A percentile compares a stretch with the other conserved stretches of the same genome.
These are phyloP conservation scores for Phaffia australis DNA, from an alignment of 768 basidiomycete genomes.

Conservation along the genomic window DNA sequence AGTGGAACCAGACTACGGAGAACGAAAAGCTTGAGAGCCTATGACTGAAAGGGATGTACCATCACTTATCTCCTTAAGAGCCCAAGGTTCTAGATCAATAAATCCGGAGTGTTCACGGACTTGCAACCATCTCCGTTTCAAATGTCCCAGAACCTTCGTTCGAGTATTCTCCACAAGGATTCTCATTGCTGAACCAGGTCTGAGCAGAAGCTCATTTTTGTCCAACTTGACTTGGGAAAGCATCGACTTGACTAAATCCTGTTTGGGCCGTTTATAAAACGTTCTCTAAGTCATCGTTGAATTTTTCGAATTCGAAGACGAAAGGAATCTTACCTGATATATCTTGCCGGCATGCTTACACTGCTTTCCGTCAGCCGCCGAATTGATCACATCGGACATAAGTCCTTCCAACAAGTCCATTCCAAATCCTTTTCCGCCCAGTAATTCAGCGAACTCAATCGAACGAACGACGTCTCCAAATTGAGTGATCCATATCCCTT, in stretches of 20 bases:
- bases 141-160: slow-evolving; percentile 57
- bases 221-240: slow-evolving; percentile 59
- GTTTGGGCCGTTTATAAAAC: slow-evolving; percentile 8
- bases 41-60: slow-evolving; percentile 44
- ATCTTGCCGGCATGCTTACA: slow-evolving; percentile 47
- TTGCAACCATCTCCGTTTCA: slow-evolving; percentile 65
- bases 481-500: slow-evolving; percentile 51
- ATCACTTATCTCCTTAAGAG: slow-evolving; percentile 73
- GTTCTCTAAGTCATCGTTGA: slow-evolving; percentile 4
- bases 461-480: slow-evolving; percentile 57
- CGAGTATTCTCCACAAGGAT: slow-evolving; percentile 59
- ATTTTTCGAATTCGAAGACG: slow-evolving; percentile 14
- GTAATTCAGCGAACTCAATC: slow-evolving; percentile 60
- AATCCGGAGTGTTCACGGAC: slow-evolving; percentile 71
- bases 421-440: slow-evolving; percentile 59
- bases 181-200: slow-evolving; percentile 59
- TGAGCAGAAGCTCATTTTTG: slow-evolving; percentile 51
- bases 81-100: slow-evolving; percentile 71
- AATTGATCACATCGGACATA: slow-evolving; percentile 53
- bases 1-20: slow-evolving; percentile 14
- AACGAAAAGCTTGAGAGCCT: background rate
- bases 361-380: slow-evolving; percentile 50
- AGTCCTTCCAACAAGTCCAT: slow-evolving; percentile 66
- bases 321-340: slow-evolving; percentile 47
- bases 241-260: slow-evolving; percentile 64